Evolutionary conservation across 768 basidiomycete species (phyloP), one percentile per base, ranked within the genome.

Genomic region (Lanmaoa pseudosensibilis): DNA sequence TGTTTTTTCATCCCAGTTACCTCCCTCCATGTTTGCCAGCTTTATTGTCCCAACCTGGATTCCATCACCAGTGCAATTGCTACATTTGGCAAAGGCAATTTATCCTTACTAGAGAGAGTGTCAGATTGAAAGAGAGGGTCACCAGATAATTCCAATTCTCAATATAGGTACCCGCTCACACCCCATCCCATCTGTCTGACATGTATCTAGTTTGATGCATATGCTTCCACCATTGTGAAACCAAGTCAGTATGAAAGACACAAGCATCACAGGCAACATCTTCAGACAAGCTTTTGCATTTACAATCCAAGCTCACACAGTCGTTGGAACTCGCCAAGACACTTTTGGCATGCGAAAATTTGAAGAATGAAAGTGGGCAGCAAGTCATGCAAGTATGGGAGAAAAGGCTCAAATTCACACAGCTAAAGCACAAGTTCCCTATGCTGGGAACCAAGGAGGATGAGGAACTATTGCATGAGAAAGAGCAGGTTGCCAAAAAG

Each of bases 181-280:
- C 1, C 23, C 1, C 40, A 5, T 41, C 30, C 18, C 13, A 30
- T 48, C 45, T 56, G 21, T 41, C 55, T 60, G 41, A 62, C 15
- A 4, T 5, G 23, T 43, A 2, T 39, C 5, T 40, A 92, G 89
- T 87, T 83, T 65, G 94, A 98, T 98, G 97, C 60, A 90, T 98
- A 44, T 99, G 97, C 74, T 99, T 99, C 80, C 85, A 96, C 37
- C 83, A 94, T 57, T 87, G 95, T 52, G 96, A 98, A 69, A 87
- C 89, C 73, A 98, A 98, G 70, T 86, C 91, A 4, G 83, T 92
- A 44, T 86, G 97, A 59, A 98, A 98, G 76, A 98, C 96, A 9
- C 86, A 96, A 9, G 88, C 94, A 15, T 89, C 89, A 1, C 95
- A 98, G 66, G 86, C 86, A 11, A 88, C 90, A 1, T 92, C 87